Base-by-base conservation (phyloP, 2,329 filamentous ascomycete genomes). In the Ascochyta clinopodiicola region DNA sequence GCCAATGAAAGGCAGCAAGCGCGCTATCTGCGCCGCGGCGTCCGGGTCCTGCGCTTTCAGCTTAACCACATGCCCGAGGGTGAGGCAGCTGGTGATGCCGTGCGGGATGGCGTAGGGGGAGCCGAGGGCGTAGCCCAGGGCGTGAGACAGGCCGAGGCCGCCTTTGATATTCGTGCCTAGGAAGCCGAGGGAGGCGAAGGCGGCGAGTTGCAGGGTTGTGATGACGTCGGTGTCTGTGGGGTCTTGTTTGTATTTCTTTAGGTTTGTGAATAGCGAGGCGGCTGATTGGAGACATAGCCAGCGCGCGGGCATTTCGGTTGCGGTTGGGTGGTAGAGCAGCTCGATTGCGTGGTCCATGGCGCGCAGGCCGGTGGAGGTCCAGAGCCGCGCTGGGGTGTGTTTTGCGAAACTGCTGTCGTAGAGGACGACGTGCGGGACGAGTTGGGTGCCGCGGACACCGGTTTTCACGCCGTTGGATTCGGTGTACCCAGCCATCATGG, bases 321-420 rank as follows among this genome's bases (percentile, higher is more conserved):
- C 76, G 0, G 78, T 80, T 0, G 81, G 80, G 54, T 86, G 80
- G 60, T 84, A 84, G 55, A 83, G 70, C 1, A 79, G 54, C 64
- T 86, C 83, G 44, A 85, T 72, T 0, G 83, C 82, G 59, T 86
- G 83, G 61, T 85, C 83, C 51, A 86, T 68, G 0, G 83, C 81
- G 12, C 83, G 72, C 50, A 86, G 68, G 0, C 79, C 83, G 0
- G 83, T 85, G 46, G 78, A 79, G 44, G 82, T 68, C 75, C 79
- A 83, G 1, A 85, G 73, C 34, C 74, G 70, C 17, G 73, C 68
- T 0, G 83, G 83, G 3, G 83, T 85, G 51, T 85, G 71, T 15
- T 78, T 66, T 0, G 78, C 81, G 55, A 83, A 84, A 1, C 69
- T 74, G 13, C 79, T 67, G 63, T 86, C 83, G 68, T 86, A 85